Conservation (phyloP, 2,329 filamentous ascomycete species). For the Leptographium procerum region DNA sequence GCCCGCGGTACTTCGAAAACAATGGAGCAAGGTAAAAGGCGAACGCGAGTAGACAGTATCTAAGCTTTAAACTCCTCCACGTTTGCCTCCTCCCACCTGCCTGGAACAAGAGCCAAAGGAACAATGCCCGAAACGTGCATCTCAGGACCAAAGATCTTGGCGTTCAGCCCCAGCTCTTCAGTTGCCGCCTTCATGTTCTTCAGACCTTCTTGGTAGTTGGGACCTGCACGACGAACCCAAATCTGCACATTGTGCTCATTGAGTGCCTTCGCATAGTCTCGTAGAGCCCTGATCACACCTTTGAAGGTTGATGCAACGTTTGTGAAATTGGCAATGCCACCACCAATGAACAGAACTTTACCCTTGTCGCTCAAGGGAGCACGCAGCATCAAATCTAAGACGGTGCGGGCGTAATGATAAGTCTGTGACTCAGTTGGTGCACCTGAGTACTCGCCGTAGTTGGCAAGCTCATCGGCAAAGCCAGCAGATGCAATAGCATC, state of each 20-base stretch:
- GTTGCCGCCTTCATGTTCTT: slow-evolving; percentile 99
- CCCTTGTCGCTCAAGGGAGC: slow-evolving; percentile 74
- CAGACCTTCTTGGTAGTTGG: slow-evolving; percentile 99
- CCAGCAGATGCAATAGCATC: slow-evolving; percentile 96
- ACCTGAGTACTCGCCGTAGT: slow-evolving; percentile 99
- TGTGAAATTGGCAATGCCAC: slow-evolving; percentile 99
- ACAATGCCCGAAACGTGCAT: slow-evolving; percentile 99
- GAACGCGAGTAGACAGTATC: slow-evolving; percentile 4
- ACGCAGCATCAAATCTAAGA: slow-evolving; percentile 94
- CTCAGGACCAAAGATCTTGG: slow-evolving; percentile 57
- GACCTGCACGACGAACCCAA: slow-evolving; percentile 82
- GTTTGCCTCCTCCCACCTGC: slow-evolving; percentile 50
- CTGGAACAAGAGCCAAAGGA: slow-evolving; percentile 68
- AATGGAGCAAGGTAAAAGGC: not conserved
- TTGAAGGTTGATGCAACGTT: slow-evolving; percentile 99
- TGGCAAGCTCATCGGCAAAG: slow-evolving; percentile 91
- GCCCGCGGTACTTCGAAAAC: not conserved
- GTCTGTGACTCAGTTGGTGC: slow-evolving; percentile 98
- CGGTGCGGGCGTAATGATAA: slow-evolving; percentile 96
- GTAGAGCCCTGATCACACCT: slow-evolving; percentile 92
- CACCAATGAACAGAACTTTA: slow-evolving; percentile 98
- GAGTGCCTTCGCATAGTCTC: slow-evolving; percentile 75
- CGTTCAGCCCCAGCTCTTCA: slow-evolving; percentile 73
- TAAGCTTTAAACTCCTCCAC: slow-evolving; percentile 50
- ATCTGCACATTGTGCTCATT: slow-evolving; percentile 97